Percentiles rank a stretch among this genome's conserved stretches.
Conservation (phyloP, 2,329 filamentous ascomycete genomes). For the Arthrobotrys sphaeroides region DNA sequence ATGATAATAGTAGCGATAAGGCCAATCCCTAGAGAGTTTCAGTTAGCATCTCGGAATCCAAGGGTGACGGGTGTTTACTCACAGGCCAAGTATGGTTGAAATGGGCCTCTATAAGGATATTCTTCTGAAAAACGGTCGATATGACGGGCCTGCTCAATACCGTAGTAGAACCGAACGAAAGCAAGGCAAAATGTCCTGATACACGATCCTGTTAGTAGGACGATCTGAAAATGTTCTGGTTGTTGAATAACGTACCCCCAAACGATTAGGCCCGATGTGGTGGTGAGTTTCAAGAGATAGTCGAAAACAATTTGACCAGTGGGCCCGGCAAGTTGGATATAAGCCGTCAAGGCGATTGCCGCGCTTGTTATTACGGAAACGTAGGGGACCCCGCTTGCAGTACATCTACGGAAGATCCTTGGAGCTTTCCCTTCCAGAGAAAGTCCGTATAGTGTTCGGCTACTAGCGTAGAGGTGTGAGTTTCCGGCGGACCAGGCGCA, state of each 20-base stretch:
- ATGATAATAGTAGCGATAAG: slow-evolving; percentile 72
- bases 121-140: slow-evolving; percentile 51
- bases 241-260: slow-evolving; percentile 63
- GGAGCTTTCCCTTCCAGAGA: slow-evolving; percentile 71
- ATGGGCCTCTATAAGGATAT: slow-evolving; percentile 51
- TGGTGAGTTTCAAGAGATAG: slow-evolving; percentile 72
- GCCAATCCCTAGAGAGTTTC: slow-evolving; percentile 64
- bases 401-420: slow-evolving; percentile 67
- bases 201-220: slow-evolving; percentile 64
- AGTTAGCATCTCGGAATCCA: background rate
- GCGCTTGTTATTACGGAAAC: slow-evolving; percentile 68
- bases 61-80: background rate
- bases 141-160: slow-evolving; percentile 51
- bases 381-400: slow-evolving; percentile 68
- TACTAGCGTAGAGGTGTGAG: slow-evolving; percentile 70
- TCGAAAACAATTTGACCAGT: slow-evolving; percentile 72
- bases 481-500: slow-evolving; percentile 77
- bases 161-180: slow-evolving; percentile 53
- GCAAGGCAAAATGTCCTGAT: slow-evolving; percentile 50
- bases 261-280: slow-evolving; percentile 71
- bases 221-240: slow-evolving; percentile 69
- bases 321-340: slow-evolving; percentile 67
- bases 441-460: slow-evolving; percentile 70
- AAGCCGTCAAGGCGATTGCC: slow-evolving; percentile 69
- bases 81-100: slow-evolving; percentile 52